Base-by-base conservation (phyloP, 345 rosid species). In the Eucalyptus rudis region DNA sequence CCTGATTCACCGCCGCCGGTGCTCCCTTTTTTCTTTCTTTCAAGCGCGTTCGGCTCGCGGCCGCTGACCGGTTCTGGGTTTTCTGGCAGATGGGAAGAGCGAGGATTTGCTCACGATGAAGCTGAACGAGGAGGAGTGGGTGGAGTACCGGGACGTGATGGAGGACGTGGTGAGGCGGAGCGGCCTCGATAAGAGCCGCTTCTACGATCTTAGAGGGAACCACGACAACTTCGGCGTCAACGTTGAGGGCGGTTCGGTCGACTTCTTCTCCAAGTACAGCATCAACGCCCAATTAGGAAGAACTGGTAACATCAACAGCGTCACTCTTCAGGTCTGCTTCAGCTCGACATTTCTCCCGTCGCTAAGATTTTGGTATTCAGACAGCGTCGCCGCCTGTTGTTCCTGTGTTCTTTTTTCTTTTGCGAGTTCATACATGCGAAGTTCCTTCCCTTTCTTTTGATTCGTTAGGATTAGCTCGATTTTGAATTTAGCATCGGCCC, bases 171-270 rank as follows among this genome's bases (percentile, higher is more conserved):
- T 94, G 71, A 91, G 88, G 47, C 93, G 90, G 91, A 97, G 98
- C 89, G 96, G 96, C 64, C 94, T 96, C 27, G 92, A 96, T 87
- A 94, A 94, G 94, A 90, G 92, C 90, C 87, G 96, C 71, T 96
- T 97, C 93, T 98, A 94, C 91, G 99, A 98, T 94, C 93, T 98
- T 87, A 95, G 98, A 89, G 99, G 99, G 90, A 98, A 98, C 89
- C 99, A 98, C 88, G 99, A 98, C 88, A 95, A 91, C 93, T 98
- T 98, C 90, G 99, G 99, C 58, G 97, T 98, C 56, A 97, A 98
- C 12, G 79, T 85, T 62, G 86, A 92, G 68, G 96, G 96, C 80
- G 95, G 94, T 50, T 90, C 95, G 6, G 89, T 92, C 90, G 99
- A 98, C 94, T 98, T 94, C 94, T 98, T 92, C 93, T 95, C 97